These are phyloP conservation scores for Fusarium nisikadoi DNA, from an alignment of 2,329 filamentous ascomycete species.

Conservation along the genomic window DNA sequence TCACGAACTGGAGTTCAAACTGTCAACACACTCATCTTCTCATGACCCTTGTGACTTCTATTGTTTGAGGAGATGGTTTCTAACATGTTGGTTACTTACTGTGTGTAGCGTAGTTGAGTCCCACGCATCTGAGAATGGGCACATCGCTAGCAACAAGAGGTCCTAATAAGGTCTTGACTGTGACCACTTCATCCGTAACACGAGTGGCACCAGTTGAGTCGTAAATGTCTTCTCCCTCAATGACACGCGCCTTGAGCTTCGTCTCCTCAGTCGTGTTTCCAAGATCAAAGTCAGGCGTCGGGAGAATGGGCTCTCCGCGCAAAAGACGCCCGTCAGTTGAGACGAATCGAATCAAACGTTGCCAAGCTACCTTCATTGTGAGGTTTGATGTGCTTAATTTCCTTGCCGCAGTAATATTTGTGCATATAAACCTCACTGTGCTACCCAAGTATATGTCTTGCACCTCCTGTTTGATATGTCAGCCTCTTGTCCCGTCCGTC, in stretches of 20 bases:
- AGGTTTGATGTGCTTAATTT: neutral
- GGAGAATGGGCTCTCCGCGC: slow-evolving; percentile 63
- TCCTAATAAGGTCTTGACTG: slow-evolving; percentile 63
- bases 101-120: slow-evolving; percentile 69
- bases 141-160: slow-evolving; percentile 63
- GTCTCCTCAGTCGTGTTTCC: slow-evolving; percentile 58
- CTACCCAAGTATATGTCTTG: neutral
- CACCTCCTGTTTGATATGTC: fast-evolving
- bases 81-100: slow-evolving; percentile 45
- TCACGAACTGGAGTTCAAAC: slow-evolving; percentile 55
- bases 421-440: too few relatives aligned
- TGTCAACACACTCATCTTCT: too few relatives aligned
- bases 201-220: slow-evolving; percentile 57
- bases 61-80: too few relatives aligned
- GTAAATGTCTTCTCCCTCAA: slow-evolving; percentile 62
- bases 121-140: slow-evolving; percentile 67
- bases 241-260: slow-evolving; percentile 61
- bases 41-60: too few relatives aligned
- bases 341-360: slow-evolving; percentile 65
- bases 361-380: slow-evolving; percentile 55
- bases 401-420: too few relatives aligned
- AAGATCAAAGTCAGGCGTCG: slow-evolving; percentile 56
- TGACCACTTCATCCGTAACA: slow-evolving; percentile 64
- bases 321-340: slow-evolving; percentile 61
- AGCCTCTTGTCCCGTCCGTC: neutral